phyloP scores from a whole-genome alignment of 73 alveolate genomes.

The Diophrys appendiculata region DNA sequence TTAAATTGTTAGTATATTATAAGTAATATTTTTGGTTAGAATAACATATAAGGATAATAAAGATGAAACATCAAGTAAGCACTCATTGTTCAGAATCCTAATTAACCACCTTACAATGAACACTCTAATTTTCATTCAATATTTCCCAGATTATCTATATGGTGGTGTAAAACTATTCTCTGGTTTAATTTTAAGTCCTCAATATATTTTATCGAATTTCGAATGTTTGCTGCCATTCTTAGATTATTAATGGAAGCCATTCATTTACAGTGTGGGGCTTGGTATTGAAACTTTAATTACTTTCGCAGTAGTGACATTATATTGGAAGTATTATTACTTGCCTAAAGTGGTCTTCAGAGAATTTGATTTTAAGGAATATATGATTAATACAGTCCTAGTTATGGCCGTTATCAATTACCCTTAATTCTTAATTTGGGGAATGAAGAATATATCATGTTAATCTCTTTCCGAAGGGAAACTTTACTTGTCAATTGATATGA shows the following conservation, averaged over 20 bases:
- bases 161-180: background rate
- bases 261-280: too few species aligned
- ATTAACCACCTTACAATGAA: background rate
- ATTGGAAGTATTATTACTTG: background rate
- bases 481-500: background rate
- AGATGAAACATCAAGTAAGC: background rate
- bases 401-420: background rate
- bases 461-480: background rate
- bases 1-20: too few species aligned
- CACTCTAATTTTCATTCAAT: background rate
- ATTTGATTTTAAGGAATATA: background rate
- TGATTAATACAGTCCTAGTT: background rate
- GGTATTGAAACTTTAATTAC: too few species aligned
- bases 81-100: background rate
- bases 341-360: background rate
- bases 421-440: background rate
- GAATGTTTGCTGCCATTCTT: too few species aligned
- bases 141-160: background rate
- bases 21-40: background rate
- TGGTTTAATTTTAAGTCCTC: background rate
- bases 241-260: too few species aligned
- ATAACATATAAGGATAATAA: background rate
- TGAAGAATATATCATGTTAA: background rate
- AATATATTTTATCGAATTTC: too few species aligned
- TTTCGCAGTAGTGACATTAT: background rate